A percentile compares a stretch with the other conserved stretches of the same genome.
Conservation (phyloP, 208 protist genomes). For the Acanthamoeba divionensis region DNA sequence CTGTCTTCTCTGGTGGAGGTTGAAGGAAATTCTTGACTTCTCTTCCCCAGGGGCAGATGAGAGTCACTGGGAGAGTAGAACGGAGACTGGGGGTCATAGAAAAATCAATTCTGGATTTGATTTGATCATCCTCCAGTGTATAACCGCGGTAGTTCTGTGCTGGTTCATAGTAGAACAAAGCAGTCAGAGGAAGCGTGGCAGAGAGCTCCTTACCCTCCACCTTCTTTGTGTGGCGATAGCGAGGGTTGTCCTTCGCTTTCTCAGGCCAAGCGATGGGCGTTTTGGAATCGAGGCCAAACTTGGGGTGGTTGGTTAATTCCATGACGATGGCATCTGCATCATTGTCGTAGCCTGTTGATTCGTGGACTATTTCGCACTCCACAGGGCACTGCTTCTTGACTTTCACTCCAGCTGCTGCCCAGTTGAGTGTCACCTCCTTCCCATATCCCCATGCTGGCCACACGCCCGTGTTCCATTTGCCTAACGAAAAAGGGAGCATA, state of each 20-base stretch:
- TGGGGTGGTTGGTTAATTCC: slow-evolving; percentile 44
- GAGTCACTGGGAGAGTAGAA: background rate
- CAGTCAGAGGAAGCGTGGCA: background rate
- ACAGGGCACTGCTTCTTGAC: background rate
- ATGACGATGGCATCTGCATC: slow-evolving; percentile 13
- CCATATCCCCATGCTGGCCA: slow-evolving; percentile 36
- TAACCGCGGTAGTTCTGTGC: background rate
- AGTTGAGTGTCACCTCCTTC: slow-evolving; percentile 3
- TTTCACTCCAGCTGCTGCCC: slow-evolving; percentile 15
- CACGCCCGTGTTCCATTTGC: slow-evolving; percentile 42
- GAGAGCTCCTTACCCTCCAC: background rate
- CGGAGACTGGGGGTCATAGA: background rate
- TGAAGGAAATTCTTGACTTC: background rate
- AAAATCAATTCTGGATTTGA: background rate
- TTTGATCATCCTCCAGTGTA: background rate
- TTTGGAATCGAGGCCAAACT: background rate
- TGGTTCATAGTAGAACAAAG: slow-evolving; percentile 24
- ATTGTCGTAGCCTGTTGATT: background rate
- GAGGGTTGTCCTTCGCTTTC: background rate
- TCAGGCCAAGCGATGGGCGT: slow-evolving; percentile 16
- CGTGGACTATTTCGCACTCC: slow-evolving; percentile 22
- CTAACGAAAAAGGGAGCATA: background rate
- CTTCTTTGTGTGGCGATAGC: background rate
- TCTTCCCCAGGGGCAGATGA: background rate
- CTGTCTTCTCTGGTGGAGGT: background rate